Conservation (phyloP, 2,329 filamentous ascomycete genomes). For the Fusarium sp. region DNA sequence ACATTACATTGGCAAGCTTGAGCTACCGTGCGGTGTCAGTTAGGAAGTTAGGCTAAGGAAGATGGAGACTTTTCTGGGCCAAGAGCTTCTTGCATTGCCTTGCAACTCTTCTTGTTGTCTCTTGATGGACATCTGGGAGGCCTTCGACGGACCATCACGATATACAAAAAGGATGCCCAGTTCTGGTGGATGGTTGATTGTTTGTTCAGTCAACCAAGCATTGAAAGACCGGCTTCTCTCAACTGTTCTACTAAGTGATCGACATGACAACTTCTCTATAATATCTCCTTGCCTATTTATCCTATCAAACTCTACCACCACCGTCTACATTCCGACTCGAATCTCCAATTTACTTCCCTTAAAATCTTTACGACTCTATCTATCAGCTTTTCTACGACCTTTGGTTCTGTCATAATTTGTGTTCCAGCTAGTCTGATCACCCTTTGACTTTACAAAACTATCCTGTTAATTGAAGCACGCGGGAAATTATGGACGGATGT, state of each 20-base stretch:
- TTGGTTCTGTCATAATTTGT: constrained; percentile 1
- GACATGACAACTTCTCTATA: constrained; percentile 36
- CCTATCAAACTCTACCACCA: constrained; percentile 10
- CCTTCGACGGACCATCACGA: constrained; percentile 43
- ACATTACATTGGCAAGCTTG: constrained; percentile 27
- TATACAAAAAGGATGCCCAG: constrained; percentile 48
- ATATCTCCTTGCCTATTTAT: constrained; percentile 29
- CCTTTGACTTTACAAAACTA: constrained; percentile 5
- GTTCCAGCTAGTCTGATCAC: constrained; percentile 7
- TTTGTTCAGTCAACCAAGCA: constrained; percentile 36
- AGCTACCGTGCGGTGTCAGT: constrained; percentile 5
- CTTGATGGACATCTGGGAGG: constrained; percentile 41
- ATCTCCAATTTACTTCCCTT: constrained; percentile 9
- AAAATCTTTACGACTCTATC: constrained; percentile 8
- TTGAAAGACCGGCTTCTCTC: constrained; percentile 46
- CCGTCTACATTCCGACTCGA: constrained; percentile 10
- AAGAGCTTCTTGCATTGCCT: constrained; percentile 33
- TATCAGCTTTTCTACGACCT: not conserved
- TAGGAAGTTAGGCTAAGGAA: constrained; percentile 27
- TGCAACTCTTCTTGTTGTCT: constrained; percentile 22
- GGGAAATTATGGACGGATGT: constrained; percentile 44
- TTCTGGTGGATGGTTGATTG: constrained; percentile 29
- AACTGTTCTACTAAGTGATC: constrained; percentile 37
- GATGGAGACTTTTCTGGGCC: constrained; percentile 39
- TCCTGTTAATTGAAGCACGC: constrained; percentile 6